These are phyloP conservation scores for Trichoderma parareesei DNA, from an alignment of 495 filamentous ascomycete species.

Conservation along the genomic window DNA sequence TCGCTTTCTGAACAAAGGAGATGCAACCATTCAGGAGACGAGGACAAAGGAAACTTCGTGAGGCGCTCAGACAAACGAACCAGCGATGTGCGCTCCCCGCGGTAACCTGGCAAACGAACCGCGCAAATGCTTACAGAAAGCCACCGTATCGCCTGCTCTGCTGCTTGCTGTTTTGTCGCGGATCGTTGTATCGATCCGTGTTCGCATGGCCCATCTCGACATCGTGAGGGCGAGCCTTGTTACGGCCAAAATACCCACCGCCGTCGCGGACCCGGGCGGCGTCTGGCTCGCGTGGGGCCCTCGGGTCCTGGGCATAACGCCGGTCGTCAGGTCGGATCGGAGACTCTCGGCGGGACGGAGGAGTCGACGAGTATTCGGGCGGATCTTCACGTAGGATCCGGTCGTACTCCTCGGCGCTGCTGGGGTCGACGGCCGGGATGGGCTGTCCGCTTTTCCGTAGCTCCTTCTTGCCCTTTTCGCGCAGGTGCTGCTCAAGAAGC, in stretches of 20 bases:
- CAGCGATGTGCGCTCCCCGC: background rate
- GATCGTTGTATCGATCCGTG: background rate
- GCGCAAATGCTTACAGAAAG: background rate
- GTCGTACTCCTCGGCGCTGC: conserved; percentile 34
- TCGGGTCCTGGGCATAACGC: background rate
- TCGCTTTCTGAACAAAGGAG: background rate
- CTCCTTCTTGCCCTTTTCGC: conserved; percentile 46
- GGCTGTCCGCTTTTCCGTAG: conserved; percentile 24
- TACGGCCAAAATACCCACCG: conserved; percentile 29
- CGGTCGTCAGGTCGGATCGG: conserved; percentile 17
- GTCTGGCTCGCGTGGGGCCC: conserved; percentile 12
- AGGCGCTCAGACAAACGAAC: background rate
- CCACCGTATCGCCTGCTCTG: background rate
- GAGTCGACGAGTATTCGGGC: conserved; percentile 7
- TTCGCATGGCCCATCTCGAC: conserved; percentile 24
- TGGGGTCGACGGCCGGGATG: conserved; percentile 31
- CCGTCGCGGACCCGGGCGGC: conserved; percentile 12
- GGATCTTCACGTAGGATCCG: conserved; percentile 18
- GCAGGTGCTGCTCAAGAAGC: conserved; percentile 62
- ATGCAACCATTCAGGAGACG: background rate
- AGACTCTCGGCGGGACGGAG: conserved; percentile 13
- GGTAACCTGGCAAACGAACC: background rate
- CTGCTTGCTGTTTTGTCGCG: background rate
- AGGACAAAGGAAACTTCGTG: background rate
- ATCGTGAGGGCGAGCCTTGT: conserved; percentile 29